Evolutionary conservation across 148 eudicot genomes (phyloP).

Genomic region (Pharnaceum exiguum): DNA sequence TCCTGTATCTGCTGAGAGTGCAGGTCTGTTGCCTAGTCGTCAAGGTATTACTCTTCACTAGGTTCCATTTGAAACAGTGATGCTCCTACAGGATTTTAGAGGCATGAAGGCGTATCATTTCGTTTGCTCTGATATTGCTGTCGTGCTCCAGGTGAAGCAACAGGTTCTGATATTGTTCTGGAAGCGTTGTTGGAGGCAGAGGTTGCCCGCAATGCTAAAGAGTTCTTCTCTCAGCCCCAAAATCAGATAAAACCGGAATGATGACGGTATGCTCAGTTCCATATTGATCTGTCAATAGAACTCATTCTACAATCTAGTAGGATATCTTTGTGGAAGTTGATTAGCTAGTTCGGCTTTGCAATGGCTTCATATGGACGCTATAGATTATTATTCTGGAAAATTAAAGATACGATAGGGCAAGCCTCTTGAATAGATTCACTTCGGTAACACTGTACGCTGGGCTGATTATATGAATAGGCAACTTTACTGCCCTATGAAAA

Average conservation of each 20-base stretch:
- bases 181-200: constrained; percentile 91
- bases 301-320: neutral
- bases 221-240: constrained; percentile 64
- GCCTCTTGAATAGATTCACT: too few species aligned
- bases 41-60: constrained; percentile 36
- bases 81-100: neutral
- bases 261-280: constrained; percentile 9
- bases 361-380: neutral
- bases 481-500: too few species aligned
- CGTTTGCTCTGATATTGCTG: neutral
- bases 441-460: too few species aligned
- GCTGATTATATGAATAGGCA: too few species aligned
- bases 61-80: neutral
- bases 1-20: constrained; percentile 92
- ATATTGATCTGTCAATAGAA: neutral
- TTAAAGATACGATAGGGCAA: too few species aligned
- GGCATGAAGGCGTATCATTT: neutral
- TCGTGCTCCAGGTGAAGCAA: constrained; percentile 47
- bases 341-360: neutral
- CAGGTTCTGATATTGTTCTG: constrained; percentile 78
- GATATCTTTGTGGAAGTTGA: neutral
- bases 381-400: too few species aligned
- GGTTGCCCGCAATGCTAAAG: constrained; percentile 91
- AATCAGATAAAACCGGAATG: constrained; percentile 45
- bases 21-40: constrained; percentile 65